phyloP scores from a whole-genome alignment of 805 yeast species.

The Metschnikowia amazonensis region DNA sequence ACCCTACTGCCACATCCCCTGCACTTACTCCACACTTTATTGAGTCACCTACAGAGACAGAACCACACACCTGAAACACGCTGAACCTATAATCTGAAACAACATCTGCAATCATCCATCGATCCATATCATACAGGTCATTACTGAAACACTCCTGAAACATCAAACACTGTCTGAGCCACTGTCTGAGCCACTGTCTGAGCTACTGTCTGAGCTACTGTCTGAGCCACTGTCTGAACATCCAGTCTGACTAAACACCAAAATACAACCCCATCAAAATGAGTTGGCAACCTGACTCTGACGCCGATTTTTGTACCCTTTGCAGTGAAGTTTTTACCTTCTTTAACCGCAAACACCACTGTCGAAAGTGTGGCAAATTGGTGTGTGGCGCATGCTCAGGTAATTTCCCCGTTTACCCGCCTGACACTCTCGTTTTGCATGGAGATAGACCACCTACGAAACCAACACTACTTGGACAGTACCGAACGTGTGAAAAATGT shows the following conservation, averaged over 20 bases:
- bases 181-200: too few relatives aligned
- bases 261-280: too few relatives aligned
- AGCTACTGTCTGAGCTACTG: too few relatives aligned
- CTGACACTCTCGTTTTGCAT: conserved; percentile 18
- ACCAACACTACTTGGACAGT: conserved; percentile 24
- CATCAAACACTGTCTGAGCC: too few relatives aligned
- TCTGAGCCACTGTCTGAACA: too few relatives aligned
- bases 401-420: conserved; percentile 36
- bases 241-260: not conserved
- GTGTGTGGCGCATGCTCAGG: conserved; percentile 70
- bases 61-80: too few relatives aligned
- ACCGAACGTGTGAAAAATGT: conserved; percentile 75
- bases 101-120: too few relatives aligned
- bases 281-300: conserved; percentile 69
- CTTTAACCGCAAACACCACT: conserved; percentile 76
- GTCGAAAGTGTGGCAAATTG: conserved; percentile 76
- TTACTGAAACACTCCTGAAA: not conserved
- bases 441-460: conserved; percentile 15
- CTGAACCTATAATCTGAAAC: too few relatives aligned
- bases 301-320: conserved; percentile 47
- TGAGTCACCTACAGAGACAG: too few relatives aligned
- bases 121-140: too few relatives aligned
- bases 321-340: conserved; percentile 54
- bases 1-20: not conserved
- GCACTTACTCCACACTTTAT: not conserved